Conservation (phyloP, 2,329 filamentous ascomycete species). For the Neopestalotiopsis clavispora region DNA sequence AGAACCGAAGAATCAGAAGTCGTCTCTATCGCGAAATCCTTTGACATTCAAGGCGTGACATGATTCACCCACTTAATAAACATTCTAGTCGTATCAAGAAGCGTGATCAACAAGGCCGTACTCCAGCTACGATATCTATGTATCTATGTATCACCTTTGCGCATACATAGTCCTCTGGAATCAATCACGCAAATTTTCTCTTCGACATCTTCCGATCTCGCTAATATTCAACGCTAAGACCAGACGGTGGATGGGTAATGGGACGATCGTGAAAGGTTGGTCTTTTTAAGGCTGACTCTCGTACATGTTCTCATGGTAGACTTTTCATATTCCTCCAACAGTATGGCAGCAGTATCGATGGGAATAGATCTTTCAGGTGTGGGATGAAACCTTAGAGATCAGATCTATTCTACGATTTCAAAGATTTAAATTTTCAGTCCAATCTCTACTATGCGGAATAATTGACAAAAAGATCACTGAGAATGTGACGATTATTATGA, state of each 20-base stretch:
- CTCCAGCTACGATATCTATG: not conserved
- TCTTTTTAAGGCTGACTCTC: not conserved
- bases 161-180: too few relatives aligned
- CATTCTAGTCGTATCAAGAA: too few relatives aligned
- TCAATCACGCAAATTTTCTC: too few relatives aligned
- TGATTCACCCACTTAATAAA: too few relatives aligned
- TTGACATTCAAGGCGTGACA: too few relatives aligned
- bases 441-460: too few relatives aligned
- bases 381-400: not conserved
- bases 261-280: not conserved
- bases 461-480: not conserved
- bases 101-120: not conserved
- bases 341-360: not conserved
- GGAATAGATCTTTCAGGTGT: not conserved
- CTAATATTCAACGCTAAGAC: not conserved
- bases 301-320: not conserved
- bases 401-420: too few relatives aligned
- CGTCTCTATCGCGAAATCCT: too few relatives aligned
- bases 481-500: not conserved
- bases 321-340: not conserved
- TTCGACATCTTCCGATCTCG: not conserved
- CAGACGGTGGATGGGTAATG: not conserved
- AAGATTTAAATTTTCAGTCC: too few relatives aligned
- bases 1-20: too few relatives aligned
- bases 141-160: too few relatives aligned